phyloP scores from a whole-genome alignment of 331 rosid species.

The Acacia concinna region DNA sequence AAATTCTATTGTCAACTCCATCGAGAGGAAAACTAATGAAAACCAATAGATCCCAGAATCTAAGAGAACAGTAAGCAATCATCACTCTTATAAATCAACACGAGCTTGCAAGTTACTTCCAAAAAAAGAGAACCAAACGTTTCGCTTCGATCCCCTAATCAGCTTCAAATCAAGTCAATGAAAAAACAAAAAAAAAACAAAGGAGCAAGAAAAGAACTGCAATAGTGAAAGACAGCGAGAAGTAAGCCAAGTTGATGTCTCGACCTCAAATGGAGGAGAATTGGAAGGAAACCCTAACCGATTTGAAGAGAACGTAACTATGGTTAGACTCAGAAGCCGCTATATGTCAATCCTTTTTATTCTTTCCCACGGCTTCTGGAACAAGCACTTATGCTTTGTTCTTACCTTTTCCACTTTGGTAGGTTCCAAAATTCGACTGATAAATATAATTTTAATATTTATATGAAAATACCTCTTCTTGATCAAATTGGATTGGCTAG shows the following conservation, averaged over 20 bases:
- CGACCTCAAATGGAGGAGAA: not conserved
- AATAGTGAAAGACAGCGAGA: not conserved
- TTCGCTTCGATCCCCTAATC: not conserved
- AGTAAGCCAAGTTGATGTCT: not conserved
- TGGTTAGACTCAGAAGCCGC: not conserved
- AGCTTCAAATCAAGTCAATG: not conserved
- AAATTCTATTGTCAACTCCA: not conserved
- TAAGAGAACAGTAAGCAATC: not conserved
- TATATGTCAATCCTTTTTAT: not conserved
- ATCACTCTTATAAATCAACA: not conserved
- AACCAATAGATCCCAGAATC: not conserved
- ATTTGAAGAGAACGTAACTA: conserved; percentile 2
- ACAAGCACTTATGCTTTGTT: not conserved
- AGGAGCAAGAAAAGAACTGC: not conserved
- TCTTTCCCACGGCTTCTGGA: conserved; percentile 25
- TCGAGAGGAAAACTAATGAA: not conserved
- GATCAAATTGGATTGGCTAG: not conserved
- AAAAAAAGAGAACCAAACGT: not conserved
- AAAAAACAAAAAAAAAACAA: not conserved
- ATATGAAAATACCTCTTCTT: not conserved
- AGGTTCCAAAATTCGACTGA: not conserved
- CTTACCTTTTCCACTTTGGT: not conserved
- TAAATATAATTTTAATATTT: not conserved
- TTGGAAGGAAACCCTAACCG: conserved; percentile 25
- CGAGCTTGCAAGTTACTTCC: not conserved